Percentiles rank a stretch among this genome's conserved stretches.
Conservation (phyloP, 441 rosid genomes). For the Biscutella laevigata region DNA sequence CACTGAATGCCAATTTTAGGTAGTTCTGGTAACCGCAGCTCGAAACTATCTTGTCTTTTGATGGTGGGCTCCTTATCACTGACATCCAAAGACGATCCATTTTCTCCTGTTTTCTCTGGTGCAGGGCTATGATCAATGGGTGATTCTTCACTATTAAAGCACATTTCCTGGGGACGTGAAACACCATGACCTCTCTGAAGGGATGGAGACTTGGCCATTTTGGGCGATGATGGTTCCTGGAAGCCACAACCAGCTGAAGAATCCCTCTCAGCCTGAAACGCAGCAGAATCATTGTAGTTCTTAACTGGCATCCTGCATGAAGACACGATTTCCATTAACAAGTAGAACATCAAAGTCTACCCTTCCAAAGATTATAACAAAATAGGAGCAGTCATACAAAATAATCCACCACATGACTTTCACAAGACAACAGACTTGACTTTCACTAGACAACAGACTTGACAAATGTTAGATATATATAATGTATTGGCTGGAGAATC, state of each 20-base stretch:
- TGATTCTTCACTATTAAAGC: slow-evolving; percentile 53
- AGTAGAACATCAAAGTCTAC: slow-evolving; percentile 5
- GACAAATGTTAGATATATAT: slow-evolving; percentile 6
- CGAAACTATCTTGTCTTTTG: slow-evolving; percentile 87
- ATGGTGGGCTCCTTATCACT: slow-evolving; percentile 72
- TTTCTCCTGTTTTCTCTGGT: slow-evolving; percentile 63
- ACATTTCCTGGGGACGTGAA: slow-evolving; percentile 48
- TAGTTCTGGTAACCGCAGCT: slow-evolving; percentile 81
- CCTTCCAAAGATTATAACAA: neutral
- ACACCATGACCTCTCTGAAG: slow-evolving; percentile 74
- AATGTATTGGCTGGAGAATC: slow-evolving; percentile 9
- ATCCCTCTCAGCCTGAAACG: slow-evolving; percentile 81
- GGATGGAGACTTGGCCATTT: slow-evolving; percentile 82
- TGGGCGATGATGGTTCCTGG: slow-evolving; percentile 87
- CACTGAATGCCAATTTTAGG: slow-evolving; percentile 82
- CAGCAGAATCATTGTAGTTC: slow-evolving; percentile 51
- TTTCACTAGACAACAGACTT: neutral
- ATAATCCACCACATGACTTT: slow-evolving; percentile 19
- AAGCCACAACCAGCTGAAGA: slow-evolving; percentile 74
- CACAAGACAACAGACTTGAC: neutral
- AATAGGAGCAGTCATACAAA: slow-evolving; percentile 7
- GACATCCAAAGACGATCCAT: slow-evolving; percentile 50
- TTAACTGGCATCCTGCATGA: slow-evolving; percentile 76
- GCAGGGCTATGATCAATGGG: slow-evolving; percentile 67
- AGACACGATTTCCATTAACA: slow-evolving; percentile 13